Evolutionary conservation across 2,329 filamentous ascomycete species (phyloP), one percentile per base, ranked within the genome.

Genomic region (Verruconis gallopava): DNA sequence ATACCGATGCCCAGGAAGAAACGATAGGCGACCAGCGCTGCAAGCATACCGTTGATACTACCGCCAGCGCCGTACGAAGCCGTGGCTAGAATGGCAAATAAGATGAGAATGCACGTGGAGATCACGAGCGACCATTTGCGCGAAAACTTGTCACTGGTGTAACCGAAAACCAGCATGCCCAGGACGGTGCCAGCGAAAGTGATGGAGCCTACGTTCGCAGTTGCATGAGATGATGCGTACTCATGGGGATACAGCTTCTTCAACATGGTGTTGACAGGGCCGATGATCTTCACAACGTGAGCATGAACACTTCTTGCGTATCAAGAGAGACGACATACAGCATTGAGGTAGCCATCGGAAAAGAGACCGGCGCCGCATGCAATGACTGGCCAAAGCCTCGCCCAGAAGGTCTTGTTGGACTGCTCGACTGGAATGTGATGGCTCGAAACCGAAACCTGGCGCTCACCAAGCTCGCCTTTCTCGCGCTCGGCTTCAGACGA

Each of bases 331-430:
- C 15, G 13, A 55, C 64, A 52, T 63, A 85, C 83, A 54, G 84
- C 85, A 62, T 93, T 93, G 56, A 94, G 75, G 59, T 94, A 94
- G 13, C 88, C 88, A 59, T 94, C 88, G 18, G 81, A 86, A 62
- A 94, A 94, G 2, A 94, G 70, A 53, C 88, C 88, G 40, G 86
- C 83, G 49, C 88, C 88, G 55, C 43, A 45, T 5, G 43, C 43
- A 20, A 45, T 30, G 2, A 45, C 43, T 11, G 43, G 43, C 38
- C 38, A 42, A 21, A 42, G 21, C 9, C 43, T 15, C 21, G 43
- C 43, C 39, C 39, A 45, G 21, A 17, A n/a, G 14, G 17, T 38
- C 40, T 45, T 45, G 30, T 19, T 33, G 15, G 43, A 15, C 12
- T 44, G 13, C 15, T 32, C 41, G 18, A 32, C n/a, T n/a, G n/a